Conservation (phyloP, 495 filamentous ascomycete genomes). For the Neurospora sp. region DNA sequence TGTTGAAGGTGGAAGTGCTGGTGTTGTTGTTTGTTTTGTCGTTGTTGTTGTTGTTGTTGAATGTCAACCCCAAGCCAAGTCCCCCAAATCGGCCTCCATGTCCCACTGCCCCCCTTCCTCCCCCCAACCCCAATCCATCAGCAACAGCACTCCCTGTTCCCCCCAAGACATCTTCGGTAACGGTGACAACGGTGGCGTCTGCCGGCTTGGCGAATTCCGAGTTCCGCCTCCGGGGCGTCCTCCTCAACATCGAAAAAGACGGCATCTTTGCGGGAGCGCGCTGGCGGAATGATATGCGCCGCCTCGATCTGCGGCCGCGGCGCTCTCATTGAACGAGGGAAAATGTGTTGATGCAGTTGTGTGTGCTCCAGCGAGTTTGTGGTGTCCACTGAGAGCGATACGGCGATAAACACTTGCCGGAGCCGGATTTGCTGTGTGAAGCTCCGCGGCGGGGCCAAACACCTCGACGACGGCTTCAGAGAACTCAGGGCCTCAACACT, state of each 20-base stretch:
- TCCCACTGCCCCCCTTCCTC: not conserved
- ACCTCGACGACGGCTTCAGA: not conserved
- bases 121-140: not conserved
- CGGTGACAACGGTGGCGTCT: not conserved
- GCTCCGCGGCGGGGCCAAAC: not conserved
- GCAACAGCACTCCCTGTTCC: conserved; percentile 3
- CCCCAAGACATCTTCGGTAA: not conserved
- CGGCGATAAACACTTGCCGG: not conserved
- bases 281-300: not conserved
- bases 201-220: not conserved
- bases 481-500: not conserved
- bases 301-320: conserved; percentile 2
- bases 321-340: conserved; percentile 8
- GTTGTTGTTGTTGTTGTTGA: conserved; percentile 2
- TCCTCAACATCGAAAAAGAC: conserved; percentile 21
- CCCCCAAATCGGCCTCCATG: conserved; percentile 3
- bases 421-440: not conserved
- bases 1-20: not conserved
- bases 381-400: not conserved
- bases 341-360: not conserved
- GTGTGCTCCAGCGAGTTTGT: not conserved
- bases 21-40: not conserved
- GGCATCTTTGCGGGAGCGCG: conserved; percentile 14
- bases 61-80: conserved; percentile 5
- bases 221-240: conserved; percentile 14